Percentiles rank a stretch among this genome's conserved stretches.
These are phyloP conservation scores for Carex myosuroides DNA, from an alignment of 176 grass and related monocot species.

Conservation along the genomic window DNA sequence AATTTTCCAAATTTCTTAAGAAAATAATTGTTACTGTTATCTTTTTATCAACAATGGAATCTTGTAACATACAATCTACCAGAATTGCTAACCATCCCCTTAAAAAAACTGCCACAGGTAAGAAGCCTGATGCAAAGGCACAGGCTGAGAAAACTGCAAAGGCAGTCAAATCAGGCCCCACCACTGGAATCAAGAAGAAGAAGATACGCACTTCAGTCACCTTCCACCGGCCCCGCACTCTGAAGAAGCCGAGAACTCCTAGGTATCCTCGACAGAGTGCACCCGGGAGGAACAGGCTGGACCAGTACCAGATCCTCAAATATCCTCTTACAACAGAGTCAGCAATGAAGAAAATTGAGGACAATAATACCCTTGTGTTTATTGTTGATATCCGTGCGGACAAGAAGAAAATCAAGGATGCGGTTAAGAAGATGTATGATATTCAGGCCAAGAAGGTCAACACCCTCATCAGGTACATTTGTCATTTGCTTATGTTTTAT, in stretches of 20 bases:
- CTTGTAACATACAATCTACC: not conserved
- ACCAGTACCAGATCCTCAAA: constrained; percentile 70
- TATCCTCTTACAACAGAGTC: constrained; percentile 71
- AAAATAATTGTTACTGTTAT: not conserved
- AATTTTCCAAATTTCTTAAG: not conserved
- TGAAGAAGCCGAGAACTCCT: constrained; percentile 50
- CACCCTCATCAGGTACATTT: constrained; percentile 62
- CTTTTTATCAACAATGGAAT: too few species aligned
- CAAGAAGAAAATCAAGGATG: constrained; percentile 83
- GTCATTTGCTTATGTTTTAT: not conserved
- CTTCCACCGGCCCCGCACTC: constrained; percentile 60
- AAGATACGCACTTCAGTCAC: constrained; percentile 63
- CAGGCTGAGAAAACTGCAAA: constrained; percentile 72
- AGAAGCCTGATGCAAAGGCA: constrained; percentile 41
- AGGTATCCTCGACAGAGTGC: constrained; percentile 60
- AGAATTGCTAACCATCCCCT: not conserved
- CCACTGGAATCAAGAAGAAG: constrained; percentile 44
- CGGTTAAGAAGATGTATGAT: constrained; percentile 74
- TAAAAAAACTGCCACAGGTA: not conserved
- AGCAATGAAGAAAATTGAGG: constrained; percentile 84
- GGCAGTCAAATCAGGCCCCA: constrained; percentile 50
- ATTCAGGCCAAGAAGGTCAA: constrained; percentile 82
- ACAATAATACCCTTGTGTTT: constrained; percentile 76
- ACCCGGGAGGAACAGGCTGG: constrained; percentile 65
- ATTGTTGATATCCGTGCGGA: constrained; percentile 64